Conservation (phyloP, 2,329 filamentous ascomycete genomes). For the Sarocladium oryzae region DNA sequence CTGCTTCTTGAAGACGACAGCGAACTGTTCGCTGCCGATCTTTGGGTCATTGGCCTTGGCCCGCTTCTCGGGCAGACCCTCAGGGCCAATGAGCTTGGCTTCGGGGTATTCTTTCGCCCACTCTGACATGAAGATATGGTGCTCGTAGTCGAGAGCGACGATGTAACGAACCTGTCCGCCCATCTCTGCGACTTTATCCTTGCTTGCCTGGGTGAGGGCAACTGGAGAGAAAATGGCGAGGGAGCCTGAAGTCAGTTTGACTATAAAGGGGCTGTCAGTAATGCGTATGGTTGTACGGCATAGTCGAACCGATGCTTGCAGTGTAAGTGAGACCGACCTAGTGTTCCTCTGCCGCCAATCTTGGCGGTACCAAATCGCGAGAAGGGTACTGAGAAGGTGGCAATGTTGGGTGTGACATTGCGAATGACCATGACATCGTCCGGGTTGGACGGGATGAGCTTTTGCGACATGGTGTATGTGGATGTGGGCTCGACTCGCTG, state of each 20-base stretch:
- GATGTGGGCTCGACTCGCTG: not conserved
- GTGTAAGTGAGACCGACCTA: conserved; percentile 48
- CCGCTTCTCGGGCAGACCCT: conserved; percentile 79
- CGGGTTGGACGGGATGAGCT: conserved; percentile 64
- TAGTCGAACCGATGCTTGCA: not conserved
- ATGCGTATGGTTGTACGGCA: conserved; percentile 9
- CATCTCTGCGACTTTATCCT: conserved; percentile 54
- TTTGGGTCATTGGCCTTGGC: conserved; percentile 39
- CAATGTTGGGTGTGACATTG: conserved; percentile 70
- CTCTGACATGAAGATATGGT: conserved; percentile 86
- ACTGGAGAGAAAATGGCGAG: conserved; percentile 91
- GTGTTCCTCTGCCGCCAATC: conserved; percentile 79
- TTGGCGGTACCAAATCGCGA: conserved; percentile 70
- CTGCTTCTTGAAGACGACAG: conserved; percentile 59
- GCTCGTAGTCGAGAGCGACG: conserved; percentile 80
- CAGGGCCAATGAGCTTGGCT: conserved; percentile 74
- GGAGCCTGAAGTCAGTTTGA: conserved; percentile 68
- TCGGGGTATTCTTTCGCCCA: conserved; percentile 76
- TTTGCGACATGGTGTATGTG: conserved; percentile 45
- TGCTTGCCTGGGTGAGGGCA: conserved; percentile 70
- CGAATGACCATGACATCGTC: conserved; percentile 86
- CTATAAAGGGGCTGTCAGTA: conserved; percentile 33
- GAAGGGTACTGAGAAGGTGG: conserved; percentile 79
- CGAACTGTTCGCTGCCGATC: conserved; percentile 51
- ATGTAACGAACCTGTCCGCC: conserved; percentile 75